A percentile compares a stretch with the other conserved stretches of the same genome.
Conservation (phyloP, 2,329 filamentous ascomycete species). For the Parascedosporium putredinis region DNA sequence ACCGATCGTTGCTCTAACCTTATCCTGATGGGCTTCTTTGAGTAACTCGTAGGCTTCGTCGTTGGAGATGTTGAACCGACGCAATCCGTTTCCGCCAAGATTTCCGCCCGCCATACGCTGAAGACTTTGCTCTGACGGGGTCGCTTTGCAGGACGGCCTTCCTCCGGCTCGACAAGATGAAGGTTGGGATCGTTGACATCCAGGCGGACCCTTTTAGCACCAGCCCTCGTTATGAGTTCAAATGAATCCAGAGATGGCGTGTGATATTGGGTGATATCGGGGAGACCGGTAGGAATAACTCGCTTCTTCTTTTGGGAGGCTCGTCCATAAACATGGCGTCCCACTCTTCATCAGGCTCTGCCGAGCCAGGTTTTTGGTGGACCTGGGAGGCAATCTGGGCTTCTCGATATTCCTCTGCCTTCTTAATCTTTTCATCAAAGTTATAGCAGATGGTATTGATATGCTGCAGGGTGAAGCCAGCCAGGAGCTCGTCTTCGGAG, state of each 20-base stretch:
- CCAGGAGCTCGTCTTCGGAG: slow-evolving; percentile 54
- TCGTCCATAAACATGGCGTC: slow-evolving; percentile 48
- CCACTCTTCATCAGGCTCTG: slow-evolving; percentile 50
- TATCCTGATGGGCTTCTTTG: slow-evolving; percentile 94
- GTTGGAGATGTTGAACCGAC: slow-evolving; percentile 91
- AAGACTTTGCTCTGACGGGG: slow-evolving; percentile 43
- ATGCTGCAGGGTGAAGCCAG: slow-evolving; percentile 67
- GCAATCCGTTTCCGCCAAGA: slow-evolving; percentile 60
- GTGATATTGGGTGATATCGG: slow-evolving; percentile 46
- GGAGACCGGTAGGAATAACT: slow-evolving; percentile 47
- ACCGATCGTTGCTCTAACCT: slow-evolving; percentile 83
- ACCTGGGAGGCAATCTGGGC: slow-evolving; percentile 3
- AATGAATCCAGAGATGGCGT: slow-evolving; percentile 74
- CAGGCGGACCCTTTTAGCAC: slow-evolving; percentile 69
- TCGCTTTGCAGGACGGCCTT: slow-evolving; percentile 52
- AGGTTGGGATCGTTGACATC: slow-evolving; percentile 84
- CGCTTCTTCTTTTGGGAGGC: slow-evolving; percentile 58
- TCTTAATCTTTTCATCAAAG: slow-evolving; percentile 10
- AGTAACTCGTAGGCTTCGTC: slow-evolving; percentile 91
- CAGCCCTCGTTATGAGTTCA: slow-evolving; percentile 57
- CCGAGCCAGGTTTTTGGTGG: slow-evolving; percentile 11
- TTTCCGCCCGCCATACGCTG: slow-evolving; percentile 60
- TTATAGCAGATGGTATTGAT: slow-evolving; percentile 63
- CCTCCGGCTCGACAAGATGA: slow-evolving; percentile 67
- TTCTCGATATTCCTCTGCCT: slow-evolving; percentile 2